A percentile compares a stretch with the other conserved stretches of the same genome.
These are phyloP conservation scores for Verticillium zaregamsianum DNA, from an alignment of 2,329 filamentous ascomycete species.

Conservation along the genomic window DNA sequence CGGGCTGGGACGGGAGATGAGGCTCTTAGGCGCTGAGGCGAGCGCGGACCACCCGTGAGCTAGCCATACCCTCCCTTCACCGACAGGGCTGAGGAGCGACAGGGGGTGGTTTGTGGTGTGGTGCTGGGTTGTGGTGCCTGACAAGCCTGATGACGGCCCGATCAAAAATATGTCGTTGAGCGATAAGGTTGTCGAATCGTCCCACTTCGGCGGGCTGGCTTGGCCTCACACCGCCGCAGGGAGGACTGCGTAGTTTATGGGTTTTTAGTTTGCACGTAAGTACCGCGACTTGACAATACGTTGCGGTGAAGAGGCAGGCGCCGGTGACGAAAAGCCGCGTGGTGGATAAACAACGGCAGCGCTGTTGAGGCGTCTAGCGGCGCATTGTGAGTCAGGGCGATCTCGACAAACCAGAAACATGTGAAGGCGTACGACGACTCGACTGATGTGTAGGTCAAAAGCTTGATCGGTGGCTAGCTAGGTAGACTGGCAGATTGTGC, in stretches of 20 bases:
- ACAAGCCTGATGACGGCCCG: background rate
- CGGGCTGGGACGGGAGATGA: background rate
- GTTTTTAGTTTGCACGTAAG: background rate
- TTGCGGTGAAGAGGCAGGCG: background rate
- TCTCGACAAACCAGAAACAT: background rate
- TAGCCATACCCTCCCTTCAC: background rate
- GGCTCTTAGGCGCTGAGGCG: background rate
- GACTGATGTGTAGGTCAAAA: background rate
- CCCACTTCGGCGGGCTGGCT: background rate
- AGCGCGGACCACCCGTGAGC: background rate
- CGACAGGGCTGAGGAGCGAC: background rate
- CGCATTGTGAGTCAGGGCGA: background rate
- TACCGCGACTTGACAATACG: background rate
- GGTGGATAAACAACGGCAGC: background rate
- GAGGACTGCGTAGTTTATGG: background rate
- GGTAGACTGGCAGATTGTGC: background rate
- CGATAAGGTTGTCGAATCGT: background rate
- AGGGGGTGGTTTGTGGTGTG: background rate
- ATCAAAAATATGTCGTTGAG: background rate
- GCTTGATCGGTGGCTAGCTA: background rate
- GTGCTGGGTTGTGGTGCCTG: background rate
- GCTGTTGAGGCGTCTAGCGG: background rate
- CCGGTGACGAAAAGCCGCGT: background rate
- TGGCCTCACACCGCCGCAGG: background rate
- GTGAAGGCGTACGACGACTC: background rate